Evolutionary conservation across 495 filamentous ascomycete species (phyloP).

Genomic region (Aspergillus sclerotioniger): DNA sequence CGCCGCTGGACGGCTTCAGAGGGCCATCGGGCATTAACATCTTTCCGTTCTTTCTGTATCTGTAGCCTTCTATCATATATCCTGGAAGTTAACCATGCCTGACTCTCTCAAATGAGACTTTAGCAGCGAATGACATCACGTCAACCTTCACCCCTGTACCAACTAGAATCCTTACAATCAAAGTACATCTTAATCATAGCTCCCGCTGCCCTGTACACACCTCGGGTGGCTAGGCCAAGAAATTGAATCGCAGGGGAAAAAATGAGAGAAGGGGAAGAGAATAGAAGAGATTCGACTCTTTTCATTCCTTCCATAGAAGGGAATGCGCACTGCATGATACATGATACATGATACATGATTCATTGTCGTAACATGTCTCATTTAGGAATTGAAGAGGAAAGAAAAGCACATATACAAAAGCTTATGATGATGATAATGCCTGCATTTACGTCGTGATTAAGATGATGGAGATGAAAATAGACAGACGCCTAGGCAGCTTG

Average conservation of each 20-base stretch:
- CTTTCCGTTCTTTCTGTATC: background rate
- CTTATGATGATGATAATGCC: background rate
- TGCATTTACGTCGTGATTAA: background rate
- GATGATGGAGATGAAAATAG: background rate
- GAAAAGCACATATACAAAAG: background rate
- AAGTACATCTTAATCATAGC: no score
- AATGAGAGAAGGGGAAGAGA: background rate
- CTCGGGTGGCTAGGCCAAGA: no score
- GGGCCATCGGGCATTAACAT: conserved; percentile 50
- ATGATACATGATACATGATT: background rate
- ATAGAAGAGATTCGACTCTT: background rate
- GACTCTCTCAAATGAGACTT: background rate
- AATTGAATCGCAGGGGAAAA: no score
- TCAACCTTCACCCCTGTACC: background rate
- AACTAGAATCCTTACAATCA: no score
- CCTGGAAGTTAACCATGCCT: background rate
- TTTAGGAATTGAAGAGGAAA: background rate
- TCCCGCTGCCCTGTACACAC: no score
- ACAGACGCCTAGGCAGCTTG: background rate
- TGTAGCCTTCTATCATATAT: conserved; percentile 1
- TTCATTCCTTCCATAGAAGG: background rate
- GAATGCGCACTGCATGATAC: background rate
- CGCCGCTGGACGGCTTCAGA: conserved; percentile 69
- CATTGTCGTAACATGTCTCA: background rate
- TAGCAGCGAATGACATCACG: background rate